Evolutionary conservation across 2,329 filamentous ascomycete species (phyloP).

Genomic region (Trichothecium sympodiale): DNA sequence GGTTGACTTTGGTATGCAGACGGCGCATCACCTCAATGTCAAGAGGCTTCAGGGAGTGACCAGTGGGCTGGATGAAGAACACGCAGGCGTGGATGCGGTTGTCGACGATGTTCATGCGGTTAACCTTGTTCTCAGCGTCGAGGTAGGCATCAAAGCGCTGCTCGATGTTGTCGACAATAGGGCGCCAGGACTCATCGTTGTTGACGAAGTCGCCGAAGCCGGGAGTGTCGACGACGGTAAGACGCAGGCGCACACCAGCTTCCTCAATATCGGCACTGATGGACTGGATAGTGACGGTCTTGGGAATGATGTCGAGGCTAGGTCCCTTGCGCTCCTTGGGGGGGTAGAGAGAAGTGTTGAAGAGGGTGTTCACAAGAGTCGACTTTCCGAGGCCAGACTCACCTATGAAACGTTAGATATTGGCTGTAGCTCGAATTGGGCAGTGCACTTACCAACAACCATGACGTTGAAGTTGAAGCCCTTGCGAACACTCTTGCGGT

Average conservation of each 20-base stretch:
- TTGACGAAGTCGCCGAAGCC: constrained; percentile 99
- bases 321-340: constrained; percentile 97
- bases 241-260: constrained; percentile 87
- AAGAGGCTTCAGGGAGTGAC: constrained; percentile 94
- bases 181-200: constrained; percentile 98
- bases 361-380: constrained; percentile 96
- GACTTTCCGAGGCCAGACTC: constrained; percentile 99
- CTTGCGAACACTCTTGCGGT: constrained; percentile 99
- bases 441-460: constrained; percentile 78
- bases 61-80: constrained; percentile 98
- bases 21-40: constrained; percentile 99
- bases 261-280: constrained; percentile 97
- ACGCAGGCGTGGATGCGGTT: constrained; percentile 98
- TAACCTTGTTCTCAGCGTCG: constrained; percentile 99
- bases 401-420: constrained; percentile 44
- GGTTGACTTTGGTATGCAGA: constrained; percentile 99
- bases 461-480: constrained; percentile 99
- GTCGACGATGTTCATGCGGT: constrained; percentile 99
- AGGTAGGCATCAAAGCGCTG: constrained; percentile 97
- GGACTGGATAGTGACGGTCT: constrained; percentile 90
- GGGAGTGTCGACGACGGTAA: constrained; percentile 95
- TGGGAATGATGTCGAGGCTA: constrained; percentile 95
- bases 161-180: constrained; percentile 99
- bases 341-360: constrained; percentile 98
- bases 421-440: neutral